These are phyloP conservation scores for Malbranchea zuffiana DNA, from an alignment of 2,329 filamentous ascomycete genomes.

Conservation along the genomic window DNA sequence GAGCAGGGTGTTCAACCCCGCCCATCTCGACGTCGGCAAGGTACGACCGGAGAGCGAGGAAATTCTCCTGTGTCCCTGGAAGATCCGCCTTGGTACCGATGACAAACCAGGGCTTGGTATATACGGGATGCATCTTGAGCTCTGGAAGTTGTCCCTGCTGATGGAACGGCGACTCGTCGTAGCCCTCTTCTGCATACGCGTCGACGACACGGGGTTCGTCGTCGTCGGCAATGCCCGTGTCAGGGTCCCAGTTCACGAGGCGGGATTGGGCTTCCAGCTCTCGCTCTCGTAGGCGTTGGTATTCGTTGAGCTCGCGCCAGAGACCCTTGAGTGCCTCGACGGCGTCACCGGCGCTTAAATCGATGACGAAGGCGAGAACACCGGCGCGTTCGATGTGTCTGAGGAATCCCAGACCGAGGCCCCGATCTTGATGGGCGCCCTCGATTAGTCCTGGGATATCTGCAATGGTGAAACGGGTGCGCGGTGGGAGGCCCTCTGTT, in stretches of 20 bases:
- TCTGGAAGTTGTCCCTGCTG: constrained; percentile 7
- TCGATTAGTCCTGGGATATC: constrained; percentile 93
- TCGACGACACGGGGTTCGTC: constrained; percentile 11
- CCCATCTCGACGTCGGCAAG: constrained; percentile 55
- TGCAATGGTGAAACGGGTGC: constrained; percentile 81
- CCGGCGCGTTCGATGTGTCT: constrained; percentile 89
- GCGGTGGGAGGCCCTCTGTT: constrained; percentile 41
- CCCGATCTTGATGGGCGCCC: constrained; percentile 82
- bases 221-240: constrained; percentile 15
- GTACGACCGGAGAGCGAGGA: constrained; percentile 57
- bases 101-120: constrained; percentile 94
- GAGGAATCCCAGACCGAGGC: constrained; percentile 81
- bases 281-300: constrained; percentile 68
- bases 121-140: constrained; percentile 54
- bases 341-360: constrained; percentile 69
- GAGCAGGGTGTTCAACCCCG: constrained; percentile 62
- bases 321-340: constrained; percentile 66
- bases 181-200: constrained; percentile 9
- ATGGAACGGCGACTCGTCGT: constrained; percentile 1
- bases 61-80: constrained; percentile 67
- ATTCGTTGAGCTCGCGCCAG: constrained; percentile 84
- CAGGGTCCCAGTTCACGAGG: constrained; percentile 43
- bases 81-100: constrained; percentile 88
- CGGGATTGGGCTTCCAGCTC: constrained; percentile 56
- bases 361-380: constrained; percentile 86